These are phyloP conservation scores for Penicillium hesseltinei DNA, from an alignment of 2,329 filamentous ascomycete species.

Conservation along the genomic window DNA sequence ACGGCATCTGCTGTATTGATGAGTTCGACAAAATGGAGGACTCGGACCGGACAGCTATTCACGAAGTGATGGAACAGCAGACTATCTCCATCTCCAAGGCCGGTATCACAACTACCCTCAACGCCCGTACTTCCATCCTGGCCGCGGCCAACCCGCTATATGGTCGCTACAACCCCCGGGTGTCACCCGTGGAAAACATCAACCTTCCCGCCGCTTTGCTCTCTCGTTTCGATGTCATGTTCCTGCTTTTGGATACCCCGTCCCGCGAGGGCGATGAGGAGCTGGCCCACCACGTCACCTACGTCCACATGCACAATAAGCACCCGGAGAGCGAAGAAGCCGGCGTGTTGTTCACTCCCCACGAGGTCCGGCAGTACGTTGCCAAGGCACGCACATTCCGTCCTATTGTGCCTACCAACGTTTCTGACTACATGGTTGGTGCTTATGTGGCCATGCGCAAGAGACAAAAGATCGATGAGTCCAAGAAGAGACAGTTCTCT, in stretches of 20 bases:
- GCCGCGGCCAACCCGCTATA: constrained; percentile 97
- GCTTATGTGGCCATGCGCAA: constrained; percentile 95
- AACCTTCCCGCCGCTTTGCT: constrained; percentile 96
- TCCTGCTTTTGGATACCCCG: constrained; percentile 93
- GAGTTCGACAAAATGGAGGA: constrained; percentile 88
- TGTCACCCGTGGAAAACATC: constrained; percentile 98
- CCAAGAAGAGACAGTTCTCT: constrained; percentile 85
- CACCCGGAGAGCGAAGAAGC: constrained; percentile 74
- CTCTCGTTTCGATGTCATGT: constrained; percentile 95
- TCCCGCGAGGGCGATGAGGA: constrained; percentile 86
- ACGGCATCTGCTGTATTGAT: constrained; percentile 80
- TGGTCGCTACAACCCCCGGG: constrained; percentile 94
- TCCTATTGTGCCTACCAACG: constrained; percentile 76
- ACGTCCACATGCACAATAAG: constrained; percentile 94
- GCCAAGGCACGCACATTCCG: constrained; percentile 87
- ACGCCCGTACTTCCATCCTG: constrained; percentile 92
- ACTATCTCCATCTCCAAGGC: constrained; percentile 84
- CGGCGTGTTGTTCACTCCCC: constrained; percentile 79
- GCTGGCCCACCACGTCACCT: constrained; percentile 90
- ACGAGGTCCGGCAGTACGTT: constrained; percentile 94
- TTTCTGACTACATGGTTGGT: constrained; percentile 95
- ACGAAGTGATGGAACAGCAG: constrained; percentile 88
- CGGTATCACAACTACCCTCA: constrained; percentile 93
- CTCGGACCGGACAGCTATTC: constrained; percentile 72
- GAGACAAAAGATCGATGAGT: constrained; percentile 86